A percentile compares a stretch with the other conserved stretches of the same genome.
Evolutionary conservation across 345 rosid genomes (phyloP).

Genomic region (Acer yangbiense): DNA sequence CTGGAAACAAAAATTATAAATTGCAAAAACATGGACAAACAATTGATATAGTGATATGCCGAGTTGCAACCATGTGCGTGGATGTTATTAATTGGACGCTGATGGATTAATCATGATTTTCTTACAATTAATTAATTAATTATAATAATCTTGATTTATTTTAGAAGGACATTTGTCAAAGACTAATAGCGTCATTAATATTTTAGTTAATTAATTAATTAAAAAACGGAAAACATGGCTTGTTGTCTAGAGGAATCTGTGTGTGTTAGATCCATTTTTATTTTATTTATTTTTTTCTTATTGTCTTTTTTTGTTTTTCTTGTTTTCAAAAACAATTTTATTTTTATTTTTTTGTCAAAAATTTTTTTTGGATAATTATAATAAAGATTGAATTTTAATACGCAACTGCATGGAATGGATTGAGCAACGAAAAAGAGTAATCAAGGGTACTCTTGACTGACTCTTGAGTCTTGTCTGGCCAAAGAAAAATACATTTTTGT

Average conservation of each 20-base stretch:
- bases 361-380: not conserved
- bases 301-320: not conserved
- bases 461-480: not conserved
- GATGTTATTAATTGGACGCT: slow-evolving; percentile 21
- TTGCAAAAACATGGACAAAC: not conserved
- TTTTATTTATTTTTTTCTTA: not conserved
- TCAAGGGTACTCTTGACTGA: not conserved
- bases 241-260: not conserved
- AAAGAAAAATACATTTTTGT: not conserved
- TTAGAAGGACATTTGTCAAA: slow-evolving; percentile 13
- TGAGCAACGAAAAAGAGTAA: not conserved
- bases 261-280: not conserved
- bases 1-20: not conserved
- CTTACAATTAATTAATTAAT: not conserved
- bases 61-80: slow-evolving; percentile 12
- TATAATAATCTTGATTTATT: not conserved
- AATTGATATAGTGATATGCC: not conserved
- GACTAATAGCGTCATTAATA: not conserved
- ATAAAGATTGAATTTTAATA: not conserved
- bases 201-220: not conserved
- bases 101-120: slow-evolving; percentile 4
- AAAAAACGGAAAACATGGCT: not conserved
- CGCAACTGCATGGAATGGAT: not conserved
- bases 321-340: not conserved
- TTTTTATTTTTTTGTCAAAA: not conserved